These are phyloP conservation scores for Jasminum sambac DNA, from an alignment of 257 asterid genomes.

Conservation along the genomic window DNA sequence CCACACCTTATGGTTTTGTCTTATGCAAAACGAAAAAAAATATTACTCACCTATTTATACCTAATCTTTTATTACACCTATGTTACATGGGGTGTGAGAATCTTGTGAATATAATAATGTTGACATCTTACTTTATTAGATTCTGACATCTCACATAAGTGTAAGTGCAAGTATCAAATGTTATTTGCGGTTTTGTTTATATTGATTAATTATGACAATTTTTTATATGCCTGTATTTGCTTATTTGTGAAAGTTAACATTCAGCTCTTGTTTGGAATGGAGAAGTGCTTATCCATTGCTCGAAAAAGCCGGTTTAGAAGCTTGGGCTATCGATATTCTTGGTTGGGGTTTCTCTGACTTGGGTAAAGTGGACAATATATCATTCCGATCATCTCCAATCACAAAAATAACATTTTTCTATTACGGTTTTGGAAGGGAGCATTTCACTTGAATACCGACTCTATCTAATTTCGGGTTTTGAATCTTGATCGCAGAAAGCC, in stretches of 20 bases:
- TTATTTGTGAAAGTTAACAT: slow-evolving; percentile 11
- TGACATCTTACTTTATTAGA: no score
- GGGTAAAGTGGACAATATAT: slow-evolving; percentile 29
- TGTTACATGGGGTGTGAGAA: no score
- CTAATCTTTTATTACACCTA: no score
- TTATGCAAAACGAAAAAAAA: no score
- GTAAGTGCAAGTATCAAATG: no score
- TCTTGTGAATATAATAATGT: no score
- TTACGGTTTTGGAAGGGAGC: background rate
- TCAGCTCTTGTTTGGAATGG: slow-evolving; percentile 90
- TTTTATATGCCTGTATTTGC: background rate
- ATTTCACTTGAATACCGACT: background rate
- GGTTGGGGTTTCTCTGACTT: slow-evolving; percentile 92
- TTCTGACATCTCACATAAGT: no score
- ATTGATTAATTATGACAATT: background rate
- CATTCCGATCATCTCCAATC: background rate
- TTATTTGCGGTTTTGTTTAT: no score
- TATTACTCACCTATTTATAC: no score
- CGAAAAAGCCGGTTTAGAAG: slow-evolving; percentile 71
- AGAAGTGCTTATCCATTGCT: slow-evolving; percentile 67
- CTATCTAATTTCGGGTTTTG: slow-evolving; percentile 2
- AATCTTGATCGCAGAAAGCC: slow-evolving; percentile 40
- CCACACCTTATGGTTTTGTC: no score
- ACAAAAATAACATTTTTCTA: background rate
- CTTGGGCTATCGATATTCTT: slow-evolving; percentile 84